Evolutionary conservation across 2,329 filamentous ascomycete species (phyloP).

Genomic region (Colletotrichum higginsianum): DNA sequence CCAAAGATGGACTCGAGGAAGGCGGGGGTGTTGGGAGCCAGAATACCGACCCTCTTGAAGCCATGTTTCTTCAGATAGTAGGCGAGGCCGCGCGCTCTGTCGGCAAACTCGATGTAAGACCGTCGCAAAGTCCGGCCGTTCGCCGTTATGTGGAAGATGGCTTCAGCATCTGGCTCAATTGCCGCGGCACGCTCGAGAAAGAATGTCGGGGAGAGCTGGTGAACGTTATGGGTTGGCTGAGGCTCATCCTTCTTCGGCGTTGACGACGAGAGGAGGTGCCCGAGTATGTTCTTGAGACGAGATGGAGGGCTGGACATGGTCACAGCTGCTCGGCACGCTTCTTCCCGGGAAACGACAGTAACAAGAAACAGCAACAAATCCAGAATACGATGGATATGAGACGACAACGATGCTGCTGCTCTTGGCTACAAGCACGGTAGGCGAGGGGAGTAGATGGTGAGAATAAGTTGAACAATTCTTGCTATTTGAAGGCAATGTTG

Average conservation of each 20-base stretch:
- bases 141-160: conserved; percentile 87
- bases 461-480: background rate
- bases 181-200: conserved; percentile 88
- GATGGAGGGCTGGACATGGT: conserved; percentile 75
- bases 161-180: conserved; percentile 89
- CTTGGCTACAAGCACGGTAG: background rate
- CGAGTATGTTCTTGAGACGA: conserved; percentile 71
- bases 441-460: conserved; percentile 23
- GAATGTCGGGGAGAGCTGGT: conserved; percentile 87
- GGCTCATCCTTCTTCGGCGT: conserved; percentile 48
- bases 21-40: conserved; percentile 93
- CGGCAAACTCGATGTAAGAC: conserved; percentile 85
- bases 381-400: background rate
- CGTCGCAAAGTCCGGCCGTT: conserved; percentile 82
- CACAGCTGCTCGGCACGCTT: background rate
- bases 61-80: conserved; percentile 86
- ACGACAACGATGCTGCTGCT: conserved; percentile 1
- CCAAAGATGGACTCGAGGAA: conserved; percentile 94
- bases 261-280: conserved; percentile 61
- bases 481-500: background rate
- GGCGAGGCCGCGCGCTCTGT: conserved; percentile 88
- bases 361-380: background rate
- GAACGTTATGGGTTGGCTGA: conserved; percentile 72
- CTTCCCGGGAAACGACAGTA: background rate
- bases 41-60: conserved; percentile 84